Evolutionary conservation across 805 yeast species (phyloP).

Genomic region (Saturnispora diversa): DNA sequence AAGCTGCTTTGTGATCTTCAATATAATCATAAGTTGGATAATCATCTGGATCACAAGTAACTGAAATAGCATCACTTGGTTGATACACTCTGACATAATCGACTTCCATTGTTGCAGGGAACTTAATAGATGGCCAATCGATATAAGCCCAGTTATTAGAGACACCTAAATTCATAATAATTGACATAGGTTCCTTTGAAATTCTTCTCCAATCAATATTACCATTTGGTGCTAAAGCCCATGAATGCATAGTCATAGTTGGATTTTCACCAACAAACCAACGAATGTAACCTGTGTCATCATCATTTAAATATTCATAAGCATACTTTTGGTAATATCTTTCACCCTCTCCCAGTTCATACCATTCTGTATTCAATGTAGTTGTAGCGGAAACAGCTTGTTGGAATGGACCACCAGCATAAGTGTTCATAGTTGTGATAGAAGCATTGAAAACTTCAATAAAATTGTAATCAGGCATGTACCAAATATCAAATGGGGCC

Average conservation of each 20-base stretch:
- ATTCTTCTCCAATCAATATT: constrained; percentile 77
- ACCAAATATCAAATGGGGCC: constrained; percentile 95
- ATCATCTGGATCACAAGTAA: constrained; percentile 82
- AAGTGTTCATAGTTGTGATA: constrained; percentile 74
- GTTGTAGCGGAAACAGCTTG: constrained; percentile 85
- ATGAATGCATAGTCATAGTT: constrained; percentile 63
- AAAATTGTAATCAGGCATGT: constrained; percentile 77
- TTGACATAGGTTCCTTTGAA: constrained; percentile 88
- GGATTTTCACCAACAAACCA: constrained; percentile 85
- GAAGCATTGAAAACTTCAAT: constrained; percentile 62
- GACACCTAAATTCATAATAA: constrained; percentile 79
- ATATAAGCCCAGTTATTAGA: constrained; percentile 92
- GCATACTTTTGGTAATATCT: constrained; percentile 65
- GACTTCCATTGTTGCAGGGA: constrained; percentile 70
- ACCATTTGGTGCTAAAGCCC: constrained; percentile 83
- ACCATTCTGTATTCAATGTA: constrained; percentile 76
- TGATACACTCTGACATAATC: constrained; percentile 93
- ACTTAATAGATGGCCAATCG: constrained; percentile 72
- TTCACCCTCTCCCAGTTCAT: constrained; percentile 47
- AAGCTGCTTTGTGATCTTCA: constrained; percentile 58
- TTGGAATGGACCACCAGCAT: constrained; percentile 89
- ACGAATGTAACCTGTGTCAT: constrained; percentile 61
- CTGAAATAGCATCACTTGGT: constrained; percentile 49
- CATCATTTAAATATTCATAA: constrained; percentile 68
- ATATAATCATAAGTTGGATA: constrained; percentile 86